Percentiles rank a stretch among this genome's conserved stretches.
These are phyloP conservation scores for Colletotrichum tamarilloi DNA, from an alignment of 2,329 filamentous ascomycete genomes.

Conservation along the genomic window DNA sequence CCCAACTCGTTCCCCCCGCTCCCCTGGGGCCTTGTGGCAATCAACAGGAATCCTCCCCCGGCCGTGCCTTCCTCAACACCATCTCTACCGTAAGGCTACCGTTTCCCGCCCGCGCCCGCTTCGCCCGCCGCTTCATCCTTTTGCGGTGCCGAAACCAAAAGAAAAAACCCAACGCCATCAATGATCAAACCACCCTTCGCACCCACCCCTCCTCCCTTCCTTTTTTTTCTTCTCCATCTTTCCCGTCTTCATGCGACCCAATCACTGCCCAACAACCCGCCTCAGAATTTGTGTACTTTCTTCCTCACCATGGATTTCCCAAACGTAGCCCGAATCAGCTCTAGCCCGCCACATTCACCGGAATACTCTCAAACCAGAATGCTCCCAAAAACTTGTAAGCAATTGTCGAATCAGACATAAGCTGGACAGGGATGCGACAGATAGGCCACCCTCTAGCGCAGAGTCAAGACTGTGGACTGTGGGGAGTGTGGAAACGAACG, in stretches of 20 bases:
- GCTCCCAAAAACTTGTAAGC: not conserved
- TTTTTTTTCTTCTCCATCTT: not conserved
- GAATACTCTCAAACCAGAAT: not conserved
- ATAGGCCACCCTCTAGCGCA: conserved; percentile 9
- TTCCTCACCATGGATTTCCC: not conserved
- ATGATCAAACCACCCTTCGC: not conserved
- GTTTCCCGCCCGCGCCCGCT: not conserved
- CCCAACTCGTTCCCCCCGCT: too few species aligned
- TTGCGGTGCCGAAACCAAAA: not conserved
- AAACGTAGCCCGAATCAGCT: not conserved
- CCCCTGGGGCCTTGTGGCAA: not conserved
- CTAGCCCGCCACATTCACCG: conserved; percentile 5
- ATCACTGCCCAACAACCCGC: conserved; percentile 6
- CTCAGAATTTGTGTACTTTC: not conserved
- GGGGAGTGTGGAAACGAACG: conserved; percentile 23
- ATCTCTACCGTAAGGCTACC: not conserved
- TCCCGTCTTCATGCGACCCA: conserved; percentile 26
- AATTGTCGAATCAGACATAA: not conserved
- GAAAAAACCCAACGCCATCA: not conserved
- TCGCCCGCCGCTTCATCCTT: too few species aligned
- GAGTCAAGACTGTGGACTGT: conserved; percentile 35
- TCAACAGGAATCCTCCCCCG: not conserved
- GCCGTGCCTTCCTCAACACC: not conserved
- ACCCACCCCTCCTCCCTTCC: not conserved
- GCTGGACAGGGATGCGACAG: conserved; percentile 13